Evolutionary conservation across 352 stramenopile species (phyloP).

Genomic region (Phytophthora sp.): DNA sequence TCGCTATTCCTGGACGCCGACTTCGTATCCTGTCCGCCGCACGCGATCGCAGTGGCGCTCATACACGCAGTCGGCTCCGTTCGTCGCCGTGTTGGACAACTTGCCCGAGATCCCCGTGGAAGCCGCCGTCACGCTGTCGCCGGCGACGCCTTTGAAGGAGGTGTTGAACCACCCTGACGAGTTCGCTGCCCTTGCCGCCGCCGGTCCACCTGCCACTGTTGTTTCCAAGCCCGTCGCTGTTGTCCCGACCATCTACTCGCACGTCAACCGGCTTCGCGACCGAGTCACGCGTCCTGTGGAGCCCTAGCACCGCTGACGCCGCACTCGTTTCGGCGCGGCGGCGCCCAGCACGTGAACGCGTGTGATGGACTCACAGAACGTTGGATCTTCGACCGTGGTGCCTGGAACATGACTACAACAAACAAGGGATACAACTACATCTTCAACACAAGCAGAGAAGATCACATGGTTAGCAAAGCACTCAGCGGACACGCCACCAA

Average conservation of each 20-base stretch:
- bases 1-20: no score
- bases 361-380: neutral
- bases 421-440: slow-evolving; percentile 19
- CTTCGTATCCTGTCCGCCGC: no score
- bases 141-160: neutral
- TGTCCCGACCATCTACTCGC: slow-evolving; percentile 20
- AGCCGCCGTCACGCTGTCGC: neutral
- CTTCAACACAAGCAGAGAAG: slow-evolving; percentile 10
- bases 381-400: slow-evolving; percentile 19
- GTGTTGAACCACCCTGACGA: neutral
- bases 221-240: no score
- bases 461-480: neutral
- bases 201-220: neutral
- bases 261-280: slow-evolving; percentile 33
- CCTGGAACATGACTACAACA: slow-evolving; percentile 25
- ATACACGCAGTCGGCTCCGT: no score
- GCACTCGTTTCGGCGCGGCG: slow-evolving; percentile 28
- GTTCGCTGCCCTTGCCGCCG: neutral
- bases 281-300: slow-evolving; percentile 25
- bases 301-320: slow-evolving; percentile 15
- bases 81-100: slow-evolving; percentile 4
- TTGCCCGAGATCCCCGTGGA: neutral
- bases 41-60: no score
- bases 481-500: neutral
- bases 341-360: slow-evolving; percentile 19